Evolutionary conservation across 352 stramenopile genomes (phyloP).

Genomic region (Pythium aphanidermatum): DNA sequence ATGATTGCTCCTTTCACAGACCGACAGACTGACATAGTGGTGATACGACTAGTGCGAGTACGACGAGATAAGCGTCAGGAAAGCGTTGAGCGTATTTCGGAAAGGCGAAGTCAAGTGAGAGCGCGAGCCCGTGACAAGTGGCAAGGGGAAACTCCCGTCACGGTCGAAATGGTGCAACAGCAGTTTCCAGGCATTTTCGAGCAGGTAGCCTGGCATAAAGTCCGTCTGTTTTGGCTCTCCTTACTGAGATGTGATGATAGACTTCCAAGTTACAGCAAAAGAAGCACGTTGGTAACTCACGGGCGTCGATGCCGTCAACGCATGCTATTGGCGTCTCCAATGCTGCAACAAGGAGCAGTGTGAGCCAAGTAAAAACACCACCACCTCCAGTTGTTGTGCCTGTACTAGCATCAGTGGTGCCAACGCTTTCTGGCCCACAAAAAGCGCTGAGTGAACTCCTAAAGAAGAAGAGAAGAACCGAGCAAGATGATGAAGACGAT

Average conservation of each 20-base stretch:
- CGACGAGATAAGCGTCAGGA: slow-evolving; percentile 14
- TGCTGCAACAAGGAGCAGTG: background rate
- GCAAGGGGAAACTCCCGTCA: slow-evolving; percentile 23
- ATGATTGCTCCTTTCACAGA: too few relatives aligned
- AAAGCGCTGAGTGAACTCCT: slow-evolving; percentile 17
- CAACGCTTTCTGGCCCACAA: slow-evolving; percentile 2
- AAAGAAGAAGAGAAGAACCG: slow-evolving; percentile 6
- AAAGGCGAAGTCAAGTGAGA: slow-evolving; percentile 30
- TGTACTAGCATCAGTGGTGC: background rate
- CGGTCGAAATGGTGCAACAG: slow-evolving; percentile 30
- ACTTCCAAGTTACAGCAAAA: too few relatives aligned
- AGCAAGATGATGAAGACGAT: slow-evolving; percentile 6
- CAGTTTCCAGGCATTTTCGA: slow-evolving; percentile 41
- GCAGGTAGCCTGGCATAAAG: too few relatives aligned
- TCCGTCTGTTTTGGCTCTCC: too few relatives aligned
- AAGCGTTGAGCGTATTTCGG: slow-evolving; percentile 20
- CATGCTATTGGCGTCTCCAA: background rate
- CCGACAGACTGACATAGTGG: too few relatives aligned
- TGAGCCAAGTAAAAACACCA: too few relatives aligned
- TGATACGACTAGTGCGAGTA: slow-evolving; percentile 22
- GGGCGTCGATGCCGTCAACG: too few relatives aligned
- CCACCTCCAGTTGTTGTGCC: too few relatives aligned
- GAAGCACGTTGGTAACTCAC: too few relatives aligned
- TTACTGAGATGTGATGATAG: too few relatives aligned
- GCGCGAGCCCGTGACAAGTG: slow-evolving; percentile 29